A percentile compares a stretch with the other conserved stretches of the same genome.
Conservation (phyloP, 1,284 basidiomycete genomes). For the Wallemia mellicola region DNA sequence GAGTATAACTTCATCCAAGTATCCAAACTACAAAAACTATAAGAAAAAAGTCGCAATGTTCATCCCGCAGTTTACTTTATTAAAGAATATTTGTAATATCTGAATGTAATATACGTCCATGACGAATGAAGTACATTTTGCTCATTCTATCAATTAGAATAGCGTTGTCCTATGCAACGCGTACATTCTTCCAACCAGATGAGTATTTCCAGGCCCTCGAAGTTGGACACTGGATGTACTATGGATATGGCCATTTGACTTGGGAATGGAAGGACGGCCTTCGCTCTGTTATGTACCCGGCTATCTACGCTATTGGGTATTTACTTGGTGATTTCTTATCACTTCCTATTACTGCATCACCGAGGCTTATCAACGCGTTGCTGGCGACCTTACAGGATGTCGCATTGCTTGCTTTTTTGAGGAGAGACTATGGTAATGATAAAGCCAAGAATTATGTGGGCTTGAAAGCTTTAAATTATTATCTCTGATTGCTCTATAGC, state of each 20-base stretch:
- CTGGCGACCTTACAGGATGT: neutral
- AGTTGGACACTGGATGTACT: constrained; percentile 60
- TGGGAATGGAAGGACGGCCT: constrained; percentile 69
- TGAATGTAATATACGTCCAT: neutral
- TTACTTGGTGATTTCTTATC: neutral
- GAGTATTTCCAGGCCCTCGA: constrained; percentile 91
- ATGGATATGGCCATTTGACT: constrained; percentile 67
- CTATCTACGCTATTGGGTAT: neutral
- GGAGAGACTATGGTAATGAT: neutral
- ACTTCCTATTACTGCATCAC: neutral
- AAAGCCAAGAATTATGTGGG: neutral
- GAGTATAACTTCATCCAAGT: neutral
- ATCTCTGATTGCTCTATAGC: neutral
- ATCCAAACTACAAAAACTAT: neutral
- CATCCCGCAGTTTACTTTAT: neutral
- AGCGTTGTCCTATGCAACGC: constrained; percentile 29
- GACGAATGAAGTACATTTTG: neutral
- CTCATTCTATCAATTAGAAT: neutral
- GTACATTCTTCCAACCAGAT: constrained; percentile 87
- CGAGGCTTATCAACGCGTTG: neutral
- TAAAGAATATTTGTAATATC: neutral
- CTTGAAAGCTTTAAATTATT: neutral
- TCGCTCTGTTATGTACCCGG: constrained; percentile 3
- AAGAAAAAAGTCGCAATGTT: neutral
- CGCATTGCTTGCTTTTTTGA: neutral